Conservation (phyloP, 2,329 filamentous ascomycete species). For the Aureobasidium zeae region DNA sequence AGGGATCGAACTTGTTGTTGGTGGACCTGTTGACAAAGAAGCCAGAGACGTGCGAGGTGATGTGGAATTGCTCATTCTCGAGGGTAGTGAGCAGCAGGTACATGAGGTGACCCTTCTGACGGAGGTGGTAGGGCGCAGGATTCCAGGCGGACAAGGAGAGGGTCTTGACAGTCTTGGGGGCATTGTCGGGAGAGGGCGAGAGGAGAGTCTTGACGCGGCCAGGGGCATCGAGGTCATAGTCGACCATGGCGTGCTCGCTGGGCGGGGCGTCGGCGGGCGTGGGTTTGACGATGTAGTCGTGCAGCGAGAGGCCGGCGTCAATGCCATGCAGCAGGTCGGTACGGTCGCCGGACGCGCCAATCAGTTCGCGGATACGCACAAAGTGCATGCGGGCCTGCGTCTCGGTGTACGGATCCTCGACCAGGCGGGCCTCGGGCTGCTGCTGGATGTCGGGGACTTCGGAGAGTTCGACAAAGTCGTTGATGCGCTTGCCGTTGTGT, state of each 20-base stretch:
- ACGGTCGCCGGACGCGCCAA: conserved; percentile 82
- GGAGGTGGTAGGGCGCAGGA: conserved; percentile 81
- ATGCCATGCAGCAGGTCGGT: conserved; percentile 82
- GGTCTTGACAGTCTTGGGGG: conserved; percentile 84
- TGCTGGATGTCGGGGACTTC: conserved; percentile 73
- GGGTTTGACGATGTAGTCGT: conserved; percentile 56
- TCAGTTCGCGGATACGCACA: conserved; percentile 80
- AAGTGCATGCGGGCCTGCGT: conserved; percentile 96
- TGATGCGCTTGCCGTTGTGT: conserved; percentile 78
- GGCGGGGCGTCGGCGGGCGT: conserved; percentile 18
- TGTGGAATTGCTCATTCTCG: conserved; percentile 88
- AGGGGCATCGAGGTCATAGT: conserved; percentile 67
- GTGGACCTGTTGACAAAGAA: conserved; percentile 97
- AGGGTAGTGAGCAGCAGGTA: conserved; percentile 85
- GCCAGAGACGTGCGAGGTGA: conserved; percentile 86
- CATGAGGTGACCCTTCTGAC: conserved; percentile 83
- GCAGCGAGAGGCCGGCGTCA: conserved; percentile 73
- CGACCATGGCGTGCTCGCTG: conserved; percentile 42
- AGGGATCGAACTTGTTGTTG: conserved; percentile 89
- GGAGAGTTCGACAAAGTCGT: conserved; percentile 87
- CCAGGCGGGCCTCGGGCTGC: conserved; percentile 68
- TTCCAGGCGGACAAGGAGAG: conserved; percentile 91
- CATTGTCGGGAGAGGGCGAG: conserved; percentile 53
- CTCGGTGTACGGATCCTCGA: conserved; percentile 95
- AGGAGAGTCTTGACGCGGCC: conserved; percentile 63